Evolutionary conservation across 345 rosid genomes (phyloP), one percentile per base, ranked within the genome.

Genomic region (Arabidopsis suecica): DNA sequence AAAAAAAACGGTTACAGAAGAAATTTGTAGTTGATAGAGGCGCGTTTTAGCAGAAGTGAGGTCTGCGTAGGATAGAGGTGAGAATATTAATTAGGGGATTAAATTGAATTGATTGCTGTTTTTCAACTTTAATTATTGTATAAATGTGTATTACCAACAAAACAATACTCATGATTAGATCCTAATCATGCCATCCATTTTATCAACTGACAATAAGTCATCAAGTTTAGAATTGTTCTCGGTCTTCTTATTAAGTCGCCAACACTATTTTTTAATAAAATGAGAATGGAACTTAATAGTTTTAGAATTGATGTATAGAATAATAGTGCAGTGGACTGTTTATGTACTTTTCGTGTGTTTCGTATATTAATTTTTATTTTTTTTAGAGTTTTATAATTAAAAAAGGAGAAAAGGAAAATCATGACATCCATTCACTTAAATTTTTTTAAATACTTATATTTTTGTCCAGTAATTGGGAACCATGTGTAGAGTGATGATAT

Each of bases 141-240:
- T 72, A 30, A 51, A 62, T 72, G 55, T 14, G 3, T 28, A 13
- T 41, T 28, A 44, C 22, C 45, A 40, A 0, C 40, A 45, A 55
- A 40, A 0, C 40, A 45, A 55, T 32, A 55, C 49, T 64, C 71
- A 65, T 65, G 65, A 54, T 65, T 65, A 58, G 5, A 45, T 50
- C 20, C 12, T 74, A 74, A 74, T 74, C 78, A 74, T 75, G 73
- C 9, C 54, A 67, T 49, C 73, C 79, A 75, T 57, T 49, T 73
- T 34, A 53, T 22, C 36, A 54, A 54, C n/a, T 28, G 42, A 59
- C 48, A 60, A 16, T 72, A n/a, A 28, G 16, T 49, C 48, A 22
- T 47, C 25, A 34, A 5, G 8, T 61, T 37, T 48, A 50, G 68
- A 61, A 49, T 36, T 38, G 40, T 60, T 48, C 59, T 48, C 50